Conservation (phyloP, 192 early-diverging fungal species). For the Coemansia sp. region DNA sequence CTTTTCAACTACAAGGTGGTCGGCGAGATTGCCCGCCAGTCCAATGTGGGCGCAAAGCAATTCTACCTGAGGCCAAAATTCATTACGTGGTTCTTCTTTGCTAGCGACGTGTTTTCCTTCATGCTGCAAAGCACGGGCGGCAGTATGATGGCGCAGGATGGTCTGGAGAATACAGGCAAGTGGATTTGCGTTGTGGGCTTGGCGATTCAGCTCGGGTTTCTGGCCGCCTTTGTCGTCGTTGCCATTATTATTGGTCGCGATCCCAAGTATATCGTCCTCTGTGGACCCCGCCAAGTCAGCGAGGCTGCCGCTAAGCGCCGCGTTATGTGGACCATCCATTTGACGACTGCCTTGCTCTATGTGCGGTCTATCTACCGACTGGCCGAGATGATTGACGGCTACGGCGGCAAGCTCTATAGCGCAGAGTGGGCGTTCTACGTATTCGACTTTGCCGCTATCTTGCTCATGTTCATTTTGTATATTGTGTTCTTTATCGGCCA, state of each 20-base stretch:
- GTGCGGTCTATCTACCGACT: conserved; percentile 46
- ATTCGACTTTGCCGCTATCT: conserved; percentile 43
- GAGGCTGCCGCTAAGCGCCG: conserved; percentile 17
- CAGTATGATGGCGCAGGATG: conserved; percentile 21
- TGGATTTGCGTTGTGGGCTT: conserved; percentile 41
- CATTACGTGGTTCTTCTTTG: conserved; percentile 53
- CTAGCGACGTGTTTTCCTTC: conserved; percentile 52
- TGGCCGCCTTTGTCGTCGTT: conserved; percentile 32
- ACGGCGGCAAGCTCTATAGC: conserved; percentile 38
- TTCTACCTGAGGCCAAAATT: conserved; percentile 43
- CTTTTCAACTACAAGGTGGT: conserved; percentile 52
- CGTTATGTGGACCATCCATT: conserved; percentile 27
- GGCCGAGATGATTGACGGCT: conserved; percentile 42
- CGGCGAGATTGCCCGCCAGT: conserved; percentile 30
- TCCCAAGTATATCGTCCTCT: conserved; percentile 13
- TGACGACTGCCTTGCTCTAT: conserved; percentile 39
- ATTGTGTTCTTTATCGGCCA: conserved; percentile 19
- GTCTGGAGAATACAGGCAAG: conserved; percentile 20
- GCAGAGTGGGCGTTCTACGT: conserved; percentile 51
- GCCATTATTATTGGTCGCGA: conserved; percentile 11
- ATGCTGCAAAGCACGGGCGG: conserved; percentile 43
- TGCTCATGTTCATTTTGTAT: conserved; percentile 26
- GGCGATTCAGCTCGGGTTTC: conserved; percentile 31
- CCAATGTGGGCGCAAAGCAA: background rate
- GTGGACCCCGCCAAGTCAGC: conserved; percentile 12